Conservation (phyloP, 768 basidiomycete genomes). For the Russula compacta region DNA sequence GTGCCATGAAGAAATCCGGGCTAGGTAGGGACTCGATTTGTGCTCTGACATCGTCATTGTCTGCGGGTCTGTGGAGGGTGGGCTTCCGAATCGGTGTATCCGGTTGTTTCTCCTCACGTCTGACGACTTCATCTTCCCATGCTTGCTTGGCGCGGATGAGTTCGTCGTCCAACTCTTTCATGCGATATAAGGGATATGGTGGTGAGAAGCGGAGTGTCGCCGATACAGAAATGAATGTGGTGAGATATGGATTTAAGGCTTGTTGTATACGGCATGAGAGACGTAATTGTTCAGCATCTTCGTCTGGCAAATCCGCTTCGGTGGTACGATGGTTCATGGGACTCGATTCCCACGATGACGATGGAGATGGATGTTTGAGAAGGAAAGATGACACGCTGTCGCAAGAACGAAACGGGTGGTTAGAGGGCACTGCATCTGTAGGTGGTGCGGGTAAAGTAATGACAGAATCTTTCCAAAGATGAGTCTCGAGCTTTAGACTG, state of each 20-base stretch:
- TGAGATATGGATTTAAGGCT: slow-evolving; percentile 74
- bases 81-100: not conserved
- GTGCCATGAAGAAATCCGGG: slow-evolving; percentile 32
- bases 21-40: slow-evolving; percentile 50
- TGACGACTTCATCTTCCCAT: slow-evolving; percentile 83
- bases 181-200: slow-evolving; percentile 76
- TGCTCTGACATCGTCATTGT: slow-evolving; percentile 47
- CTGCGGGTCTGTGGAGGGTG: slow-evolving; percentile 16
- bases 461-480: slow-evolving; percentile 86
- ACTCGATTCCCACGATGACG: not conserved
- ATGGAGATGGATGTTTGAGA: not conserved
- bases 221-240: slow-evolving; percentile 88
- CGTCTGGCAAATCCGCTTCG: slow-evolving; percentile 42
- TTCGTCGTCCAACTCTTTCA: slow-evolving; percentile 82
- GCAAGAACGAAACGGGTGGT: slow-evolving; percentile 17
- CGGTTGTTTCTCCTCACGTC: slow-evolving; percentile 59
- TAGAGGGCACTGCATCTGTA: slow-evolving; percentile 51
- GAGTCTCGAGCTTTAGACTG: slow-evolving; percentile 88
- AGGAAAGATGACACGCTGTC: not conserved
- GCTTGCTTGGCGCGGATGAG: slow-evolving; percentile 59
- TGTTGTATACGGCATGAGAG: slow-evolving; percentile 73
- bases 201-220: slow-evolving; percentile 88
- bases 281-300: slow-evolving; percentile 59
- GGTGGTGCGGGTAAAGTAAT: slow-evolving; percentile 64
- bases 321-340: not conserved